Percentiles rank a stretch among this genome's conserved stretches.
Evolutionary conservation across 345 rosid species (phyloP).

Genomic region (Rhodamnia argentea): DNA sequence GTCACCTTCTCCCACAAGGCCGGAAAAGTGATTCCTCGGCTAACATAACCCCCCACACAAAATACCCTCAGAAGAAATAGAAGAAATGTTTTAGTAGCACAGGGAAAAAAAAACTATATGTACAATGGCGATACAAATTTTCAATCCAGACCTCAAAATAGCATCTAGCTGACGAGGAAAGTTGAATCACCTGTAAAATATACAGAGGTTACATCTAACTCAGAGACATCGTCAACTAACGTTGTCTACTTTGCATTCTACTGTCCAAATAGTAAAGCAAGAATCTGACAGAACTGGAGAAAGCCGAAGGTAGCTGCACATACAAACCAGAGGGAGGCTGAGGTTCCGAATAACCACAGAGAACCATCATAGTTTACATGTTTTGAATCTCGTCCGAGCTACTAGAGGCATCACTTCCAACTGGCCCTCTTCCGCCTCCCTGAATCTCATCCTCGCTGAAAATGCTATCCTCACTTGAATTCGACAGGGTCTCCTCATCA

Average conservation of each 20-base stretch:
- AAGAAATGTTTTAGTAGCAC: background rate
- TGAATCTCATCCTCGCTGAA: slow-evolving; percentile 67
- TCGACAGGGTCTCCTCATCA: slow-evolving; percentile 23
- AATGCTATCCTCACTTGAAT: slow-evolving; percentile 61
- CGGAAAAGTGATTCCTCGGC: background rate
- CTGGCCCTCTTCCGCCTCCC: slow-evolving; percentile 18
- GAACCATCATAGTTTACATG: background rate
- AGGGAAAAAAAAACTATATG: background rate
- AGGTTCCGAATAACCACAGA: background rate
- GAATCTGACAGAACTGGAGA: background rate
- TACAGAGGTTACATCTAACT: background rate
- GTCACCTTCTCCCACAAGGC: background rate
- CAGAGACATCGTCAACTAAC: background rate
- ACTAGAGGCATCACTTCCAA: slow-evolving; percentile 40
- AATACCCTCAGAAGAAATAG: background rate
- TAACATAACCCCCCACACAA: background rate
- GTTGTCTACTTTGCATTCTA: background rate
- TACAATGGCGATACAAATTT: background rate
- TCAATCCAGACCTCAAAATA: background rate
- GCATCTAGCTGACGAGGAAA: background rate
- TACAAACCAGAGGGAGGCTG: background rate
- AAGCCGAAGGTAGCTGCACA: background rate
- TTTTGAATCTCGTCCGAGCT: slow-evolving; percentile 54
- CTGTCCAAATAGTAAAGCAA: background rate
- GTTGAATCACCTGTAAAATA: background rate